A percentile compares a stretch with the other conserved stretches of the same genome.
phyloP scores from a whole-genome alignment of 768 basidiomycete species.

The Psilocybe cyanescens region DNA sequence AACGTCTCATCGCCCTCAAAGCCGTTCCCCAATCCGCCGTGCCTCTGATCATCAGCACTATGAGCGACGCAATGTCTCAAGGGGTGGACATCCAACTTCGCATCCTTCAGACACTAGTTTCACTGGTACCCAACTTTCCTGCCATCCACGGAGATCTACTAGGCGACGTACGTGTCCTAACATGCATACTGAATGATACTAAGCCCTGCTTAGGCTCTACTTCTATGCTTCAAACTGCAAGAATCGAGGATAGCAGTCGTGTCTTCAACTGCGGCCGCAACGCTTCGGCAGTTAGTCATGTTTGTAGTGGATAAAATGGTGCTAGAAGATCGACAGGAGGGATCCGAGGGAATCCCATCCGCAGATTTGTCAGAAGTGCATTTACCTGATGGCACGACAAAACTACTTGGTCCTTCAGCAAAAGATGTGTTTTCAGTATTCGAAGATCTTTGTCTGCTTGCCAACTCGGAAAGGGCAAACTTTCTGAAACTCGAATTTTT shows the following conservation, averaged over 20 bases:
- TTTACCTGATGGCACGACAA: conserved; percentile 72
- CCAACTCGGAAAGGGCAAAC: conserved; percentile 77
- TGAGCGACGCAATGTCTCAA: conserved; percentile 88
- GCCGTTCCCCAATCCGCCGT: conserved; percentile 84
- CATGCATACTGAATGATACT: neutral
- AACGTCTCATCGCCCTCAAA: conserved; percentile 85
- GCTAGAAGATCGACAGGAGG: conserved; percentile 60
- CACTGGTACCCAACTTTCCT: conserved; percentile 87
- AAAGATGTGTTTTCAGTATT: conserved; percentile 88
- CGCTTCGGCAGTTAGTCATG: conserved; percentile 95
- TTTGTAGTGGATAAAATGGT: conserved; percentile 96
- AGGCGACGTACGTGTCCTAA: conserved; percentile 66
- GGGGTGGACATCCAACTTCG: conserved; percentile 97
- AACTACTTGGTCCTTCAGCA: conserved; percentile 72
- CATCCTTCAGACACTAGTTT: conserved; percentile 90
- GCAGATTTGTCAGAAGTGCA: conserved; percentile 43
- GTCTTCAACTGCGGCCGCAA: conserved; percentile 95
- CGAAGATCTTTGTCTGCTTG: conserved; percentile 90
- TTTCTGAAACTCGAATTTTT: conserved; percentile 84
- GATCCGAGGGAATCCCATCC: conserved; percentile 37
- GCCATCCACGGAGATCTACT: conserved; percentile 79
- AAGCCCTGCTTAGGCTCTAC: conserved; percentile 62
- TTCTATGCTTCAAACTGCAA: conserved; percentile 95
- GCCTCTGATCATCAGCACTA: conserved; percentile 78
- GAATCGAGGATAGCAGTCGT: conserved; percentile 96